Evolutionary conservation across 2,329 filamentous ascomycete species (phyloP).

Genomic region (Fusarium sublunatum): DNA sequence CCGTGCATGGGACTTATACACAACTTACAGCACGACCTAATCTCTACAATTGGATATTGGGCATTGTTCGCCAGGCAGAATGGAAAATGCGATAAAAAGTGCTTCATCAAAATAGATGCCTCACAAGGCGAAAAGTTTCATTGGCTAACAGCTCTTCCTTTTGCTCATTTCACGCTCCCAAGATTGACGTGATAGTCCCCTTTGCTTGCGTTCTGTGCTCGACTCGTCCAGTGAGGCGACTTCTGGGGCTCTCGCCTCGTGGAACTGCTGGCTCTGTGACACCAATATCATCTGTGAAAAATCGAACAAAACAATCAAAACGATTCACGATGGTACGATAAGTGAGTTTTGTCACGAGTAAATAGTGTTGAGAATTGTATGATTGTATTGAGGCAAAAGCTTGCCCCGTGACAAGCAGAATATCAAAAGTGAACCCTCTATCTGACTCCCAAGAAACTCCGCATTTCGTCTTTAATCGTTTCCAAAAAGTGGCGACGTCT

Average conservation of each 20-base stretch:
- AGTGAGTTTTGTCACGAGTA: too few relatives aligned
- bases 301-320: background rate
- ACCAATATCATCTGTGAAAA: background rate
- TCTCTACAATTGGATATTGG: background rate
- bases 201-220: slow-evolving; percentile 6
- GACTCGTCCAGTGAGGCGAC: slow-evolving; percentile 38
- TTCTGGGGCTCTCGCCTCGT: slow-evolving; percentile 23
- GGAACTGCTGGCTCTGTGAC: slow-evolving; percentile 29
- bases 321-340: background rate
- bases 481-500: slow-evolving; percentile 25
- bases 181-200: slow-evolving; percentile 26
- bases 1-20: background rate
- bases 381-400: slow-evolving; percentile 9
- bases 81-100: slow-evolving; percentile 6
- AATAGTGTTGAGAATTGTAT: background rate
- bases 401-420: slow-evolving; percentile 10
- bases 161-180: background rate
- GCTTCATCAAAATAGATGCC: background rate
- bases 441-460: slow-evolving; percentile 26
- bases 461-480: slow-evolving; percentile 31
- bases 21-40: background rate
- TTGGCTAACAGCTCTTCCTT: slow-evolving; percentile 10
- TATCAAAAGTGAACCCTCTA: slow-evolving; percentile 29
- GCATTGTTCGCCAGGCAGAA: slow-evolving; percentile 8
- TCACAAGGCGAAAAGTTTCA: slow-evolving; percentile 13